Base-by-base conservation (phyloP, 179 eudicot genomes). In the Beta lomatogona region DNA sequence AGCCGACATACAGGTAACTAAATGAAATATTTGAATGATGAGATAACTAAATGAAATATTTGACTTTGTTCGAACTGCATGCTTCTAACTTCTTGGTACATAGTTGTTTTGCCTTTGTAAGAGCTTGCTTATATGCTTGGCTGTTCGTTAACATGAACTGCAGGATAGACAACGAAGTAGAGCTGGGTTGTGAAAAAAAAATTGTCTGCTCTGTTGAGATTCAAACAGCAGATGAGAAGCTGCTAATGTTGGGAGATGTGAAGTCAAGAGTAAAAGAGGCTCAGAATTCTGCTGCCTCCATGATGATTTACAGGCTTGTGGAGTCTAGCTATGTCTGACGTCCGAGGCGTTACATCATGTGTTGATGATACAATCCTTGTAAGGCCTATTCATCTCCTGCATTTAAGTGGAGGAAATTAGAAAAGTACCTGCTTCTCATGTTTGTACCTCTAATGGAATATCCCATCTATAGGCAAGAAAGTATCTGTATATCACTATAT, bases 231-330 rank as follows among this genome's bases (percentile, higher is more conserved):
- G 84, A 82, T 4, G 77, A 48, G 9, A 48, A 48, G 52, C 52
- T 48, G 52, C 5, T 48, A 5, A 48, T 48, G 52, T 48, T 48
- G 60, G 0, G 70, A 87, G 87, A 87, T 0, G 89, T 87, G 64
- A 91, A 85, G 76, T 25, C 87, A 0, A 83, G 89, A 80, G 81
- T 90, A 8, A 90, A 79, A 78, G 95, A 93, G 45, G 95, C 99
- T 1, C 95, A 93, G 76, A 91, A 85, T 77, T 93, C 95, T 57
- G 98, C 99, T 12, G 98, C 99, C 66, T 93, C 93, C n/a, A 53
- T 25, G 25, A 91, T 95, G 95, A 85, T 92, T 46, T 84, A 21
- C 18, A 84, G 87, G 64, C 85, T 95, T 54, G 83, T 57, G 66
- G 85, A 82, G 52, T 54, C 87, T 5, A 74, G 73, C 21, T 76